These are phyloP conservation scores for Tubosaeta sp. DNA, from an alignment of 768 basidiomycete species.

Conservation along the genomic window DNA sequence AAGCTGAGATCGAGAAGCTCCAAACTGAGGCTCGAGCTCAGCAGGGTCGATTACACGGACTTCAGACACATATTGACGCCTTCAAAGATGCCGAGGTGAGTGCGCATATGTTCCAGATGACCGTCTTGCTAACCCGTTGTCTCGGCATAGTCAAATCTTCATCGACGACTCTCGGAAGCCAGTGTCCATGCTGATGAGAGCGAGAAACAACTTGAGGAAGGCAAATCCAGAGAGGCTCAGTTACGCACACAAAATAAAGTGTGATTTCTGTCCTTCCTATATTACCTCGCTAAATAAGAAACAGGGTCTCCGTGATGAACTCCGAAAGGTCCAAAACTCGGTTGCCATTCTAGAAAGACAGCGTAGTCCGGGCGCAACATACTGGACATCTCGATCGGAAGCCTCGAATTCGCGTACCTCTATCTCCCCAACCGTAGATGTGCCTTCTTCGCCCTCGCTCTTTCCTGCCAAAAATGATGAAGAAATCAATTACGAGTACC, in stretches of 20 bases:
- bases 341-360: slow-evolving; percentile 86
- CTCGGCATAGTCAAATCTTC: slow-evolving; percentile 38
- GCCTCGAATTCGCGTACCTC: slow-evolving; percentile 32
- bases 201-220: slow-evolving; percentile 71
- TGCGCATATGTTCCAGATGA: background rate
- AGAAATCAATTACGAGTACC: slow-evolving; percentile 92
- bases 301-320: slow-evolving; percentile 86
- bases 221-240: slow-evolving; percentile 63
- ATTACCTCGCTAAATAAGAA: slow-evolving; percentile 6
- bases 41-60: slow-evolving; percentile 51
- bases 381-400: slow-evolving; percentile 63
- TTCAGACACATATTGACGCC: slow-evolving; percentile 46
- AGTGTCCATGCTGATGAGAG: slow-evolving; percentile 46
- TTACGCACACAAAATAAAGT: slow-evolving; percentile 79
- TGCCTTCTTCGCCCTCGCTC: slow-evolving; percentile 33
- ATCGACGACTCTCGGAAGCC: slow-evolving; percentile 47
- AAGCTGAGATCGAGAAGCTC: slow-evolving; percentile 50
- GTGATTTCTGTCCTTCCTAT: slow-evolving; percentile 7
- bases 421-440: slow-evolving; percentile 41
- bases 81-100: slow-evolving; percentile 62
- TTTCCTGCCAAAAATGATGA: slow-evolving; percentile 58
- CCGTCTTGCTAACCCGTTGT: background rate
- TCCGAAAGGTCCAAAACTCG: slow-evolving; percentile 93
- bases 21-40: slow-evolving; percentile 45
- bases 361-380: slow-evolving; percentile 91